Evolutionary conservation across 176 grass and related monocot genomes (phyloP), one percentile per base, ranked within the genome.

Genomic region (Microstegium vimineum): DNA sequence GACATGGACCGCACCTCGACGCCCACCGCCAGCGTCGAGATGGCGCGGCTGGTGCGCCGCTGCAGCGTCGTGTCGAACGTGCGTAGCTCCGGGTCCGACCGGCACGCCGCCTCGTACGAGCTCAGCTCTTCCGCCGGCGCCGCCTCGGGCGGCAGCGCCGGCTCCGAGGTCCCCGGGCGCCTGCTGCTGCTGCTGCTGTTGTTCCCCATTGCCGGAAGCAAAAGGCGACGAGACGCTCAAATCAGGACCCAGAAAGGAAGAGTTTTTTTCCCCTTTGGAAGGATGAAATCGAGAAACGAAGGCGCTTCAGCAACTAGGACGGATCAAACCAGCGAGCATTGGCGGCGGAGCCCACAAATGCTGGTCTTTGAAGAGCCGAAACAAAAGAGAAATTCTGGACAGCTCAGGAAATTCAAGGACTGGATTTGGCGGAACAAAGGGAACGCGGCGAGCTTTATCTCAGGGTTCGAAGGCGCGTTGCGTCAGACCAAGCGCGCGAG

Each of bases 71-170:
- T 40, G 82, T 98, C 95, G 88, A 98, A 98, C 22, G 89, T 84
- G 86, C 83, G 91, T 52, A 98, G 81, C 86, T 98, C 90, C 28
- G 92, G 95, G 74, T 98, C 95, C 22, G 80, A 75, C 51, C 86
- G 90, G 88, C 95, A 98, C 35, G 92, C 95, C 41, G 88, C 92
- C 81, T 98, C 92, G 88, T 98, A 98, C 5, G 88, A 98, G 90
- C 84, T 98, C 54, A 98, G 92, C 60, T 84, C 92, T 2, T 83
- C 89, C 68, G 36, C 89, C 74, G 36, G 74, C 61, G 79, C 84
- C 7, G 84, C 69, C 66, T 65, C 84, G 6, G 86, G 77, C 61
- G 89, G 84, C 62, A 87, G 62, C 17, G 68, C 51, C 41, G 84
- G 2, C 23, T 83, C 89, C 37, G 75, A 35, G 62, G 16, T 51